Evolutionary conservation across 441 rosid species (phyloP), one percentile per base, ranked within the genome.

Genomic region (Dalechampia spathulata): DNA sequence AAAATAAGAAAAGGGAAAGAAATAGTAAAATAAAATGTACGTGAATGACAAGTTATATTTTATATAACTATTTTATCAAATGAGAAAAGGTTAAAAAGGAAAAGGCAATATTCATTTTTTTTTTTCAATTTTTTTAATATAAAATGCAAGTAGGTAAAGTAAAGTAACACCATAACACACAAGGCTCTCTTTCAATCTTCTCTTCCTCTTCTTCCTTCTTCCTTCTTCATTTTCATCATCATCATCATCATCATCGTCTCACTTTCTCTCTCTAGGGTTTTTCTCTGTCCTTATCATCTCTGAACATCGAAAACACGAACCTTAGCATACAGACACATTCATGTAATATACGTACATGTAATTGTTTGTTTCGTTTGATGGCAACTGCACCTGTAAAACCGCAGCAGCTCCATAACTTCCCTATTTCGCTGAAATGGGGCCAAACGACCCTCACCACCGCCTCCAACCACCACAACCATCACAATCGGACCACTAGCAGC

Each of bases 361-460:
- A 38, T 14, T 6, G n/a, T 15, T 40, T 59, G 46, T 62, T 17
- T 22, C 4, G 52, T 40, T 40, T 13, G 52, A 81, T 82, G 86
- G 81, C 84, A 25, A 73, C 85, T 15, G 79, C 83, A 14, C 82
- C 88, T 21, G 77, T 78, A 58, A 86, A 82, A 73, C 73, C 83
- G 4, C 88, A 83, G 68, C 83, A 86, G 67, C 80, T 90, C 41
- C 89, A 86, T 82, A 78, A 80, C 76, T 86, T 83, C 62, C 68
- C 88, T 51, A 67, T 86, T 53, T 62, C 92, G 34, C 84, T 76
- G 23, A 83, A 78, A 57, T 78, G 82, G 76, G 85, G 92, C 55
- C 72, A 74, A 30, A 63, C 62, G 41, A 45, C 68, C 60, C 48
- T 63, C 65, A 47, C 67, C 39, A 16, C 59, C 50, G 8, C 62